These are phyloP conservation scores for Leccinum boreale DNA, from an alignment of 768 basidiomycete genomes.

Conservation along the genomic window DNA sequence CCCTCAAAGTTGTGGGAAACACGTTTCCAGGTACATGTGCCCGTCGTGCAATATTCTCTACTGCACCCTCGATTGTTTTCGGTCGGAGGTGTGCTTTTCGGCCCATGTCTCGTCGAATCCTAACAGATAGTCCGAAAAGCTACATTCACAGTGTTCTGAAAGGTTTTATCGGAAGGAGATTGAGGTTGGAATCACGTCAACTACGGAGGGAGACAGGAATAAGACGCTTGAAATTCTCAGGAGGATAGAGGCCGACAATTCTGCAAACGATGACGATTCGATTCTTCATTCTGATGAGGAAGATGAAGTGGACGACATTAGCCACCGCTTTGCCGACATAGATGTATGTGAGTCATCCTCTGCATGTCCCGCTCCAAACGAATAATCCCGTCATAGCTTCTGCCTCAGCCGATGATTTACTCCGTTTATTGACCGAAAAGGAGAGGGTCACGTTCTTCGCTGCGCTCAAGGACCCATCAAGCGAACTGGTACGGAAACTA, in stretches of 20 bases:
- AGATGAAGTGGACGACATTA: conserved; percentile 43
- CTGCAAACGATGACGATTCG: conserved; percentile 35
- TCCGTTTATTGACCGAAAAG: conserved; percentile 55
- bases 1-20: conserved; percentile 60
- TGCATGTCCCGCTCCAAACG: neutral
- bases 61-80: conserved; percentile 78
- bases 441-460: conserved; percentile 61
- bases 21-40: conserved; percentile 78
- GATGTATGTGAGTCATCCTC: conserved; percentile 53
- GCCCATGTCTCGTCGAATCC: neutral
- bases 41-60: conserved; percentile 79
- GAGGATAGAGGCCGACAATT: conserved; percentile 64
- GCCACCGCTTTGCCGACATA: conserved; percentile 48
- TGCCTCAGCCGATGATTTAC: conserved; percentile 53
- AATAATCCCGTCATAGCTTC: conserved; percentile 39
- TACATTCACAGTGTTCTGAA: conserved; percentile 76
- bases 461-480: conserved; percentile 58
- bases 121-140: conserved; percentile 26
- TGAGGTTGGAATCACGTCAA: conserved; percentile 57
- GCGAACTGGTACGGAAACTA: conserved; percentile 57
- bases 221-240: conserved; percentile 70
- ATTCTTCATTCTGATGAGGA: conserved; percentile 36
- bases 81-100: conserved; percentile 52
- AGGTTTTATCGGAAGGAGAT: conserved; percentile 77
- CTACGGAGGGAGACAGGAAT: conserved; percentile 52